Evolutionary conservation across 371 early-diverging fungal genomes (phyloP), one percentile per base, ranked within the genome.

Genomic region (Mucor indicus): DNA sequence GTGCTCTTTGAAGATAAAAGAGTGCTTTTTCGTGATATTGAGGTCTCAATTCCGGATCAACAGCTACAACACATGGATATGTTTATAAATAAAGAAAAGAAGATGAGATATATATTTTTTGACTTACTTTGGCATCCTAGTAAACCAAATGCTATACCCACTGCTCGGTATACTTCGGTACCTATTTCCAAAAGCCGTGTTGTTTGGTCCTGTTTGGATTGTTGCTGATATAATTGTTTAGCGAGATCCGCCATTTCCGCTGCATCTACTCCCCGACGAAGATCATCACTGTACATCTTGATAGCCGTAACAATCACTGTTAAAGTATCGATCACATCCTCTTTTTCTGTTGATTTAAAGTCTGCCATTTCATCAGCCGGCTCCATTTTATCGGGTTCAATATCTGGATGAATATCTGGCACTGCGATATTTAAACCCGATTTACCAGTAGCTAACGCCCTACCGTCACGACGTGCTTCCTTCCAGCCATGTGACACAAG

Each of bases 41-140:
- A 4, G 81, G 77, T n/a, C 93, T 82, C 11, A 75, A 64, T 19
- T 75, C 77, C 0, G 85, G 86, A 52, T 84, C 89, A 38, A 75
- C 62, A 4, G 82, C 85, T 81, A 60, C 12, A 32, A 10, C 29
- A 32, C 4, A 46, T n/a, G n/a, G n/a, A n/a, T n/a, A n/a, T n/a
- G n/a, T n/a, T n/a, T n/a, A n/a, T n/a, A n/a, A n/a, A n/a, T n/a
- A 13, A 54, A 21, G 31, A 16, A 48, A 13, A 43, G 8, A 9
- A 19, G 12, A 12, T 17, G 10, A n/a, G n/a, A n/a, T n/a, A n/a
- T 44, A 32, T 5, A 35, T 0, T 13, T 11, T 24, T 5, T 25
- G 9, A 51, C 66, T 53, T 62, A 84, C 86, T 77, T 49, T 85
- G 83, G 38, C 65, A 60, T 0, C 83, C 87, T 38, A 81, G 48